Conservation (phyloP, 495 filamentous ascomycete species). For the Rhypophila decipiens region DNA sequence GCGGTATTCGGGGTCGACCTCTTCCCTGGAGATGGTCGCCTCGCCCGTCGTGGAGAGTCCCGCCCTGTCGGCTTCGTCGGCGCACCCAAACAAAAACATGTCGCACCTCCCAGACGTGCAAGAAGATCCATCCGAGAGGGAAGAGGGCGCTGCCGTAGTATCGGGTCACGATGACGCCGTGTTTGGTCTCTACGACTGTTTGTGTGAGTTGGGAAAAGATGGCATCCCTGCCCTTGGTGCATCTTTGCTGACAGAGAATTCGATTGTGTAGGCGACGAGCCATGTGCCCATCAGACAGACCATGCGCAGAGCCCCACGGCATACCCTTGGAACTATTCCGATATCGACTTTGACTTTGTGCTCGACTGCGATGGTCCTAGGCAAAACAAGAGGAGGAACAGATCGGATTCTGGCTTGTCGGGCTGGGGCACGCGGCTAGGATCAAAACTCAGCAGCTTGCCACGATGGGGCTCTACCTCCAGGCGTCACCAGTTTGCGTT, state of each 20-base stretch:
- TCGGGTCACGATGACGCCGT: slow-evolving; percentile 19
- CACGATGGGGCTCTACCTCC: slow-evolving; percentile 53
- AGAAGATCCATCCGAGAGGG: slow-evolving; percentile 47
- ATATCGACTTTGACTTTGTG: slow-evolving; percentile 51
- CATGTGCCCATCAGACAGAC: slow-evolving; percentile 36
- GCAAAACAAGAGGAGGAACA: slow-evolving; percentile 54
- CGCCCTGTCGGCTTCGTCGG: slow-evolving; percentile 36
- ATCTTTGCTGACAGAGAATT: slow-evolving; percentile 1
- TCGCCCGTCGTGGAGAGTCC: slow-evolving; percentile 36
- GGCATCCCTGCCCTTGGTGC: background rate
- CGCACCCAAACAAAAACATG: slow-evolving; percentile 36
- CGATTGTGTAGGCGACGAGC: slow-evolving; percentile 42
- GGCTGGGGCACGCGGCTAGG: slow-evolving; percentile 62
- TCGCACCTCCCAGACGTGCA: slow-evolving; percentile 47
- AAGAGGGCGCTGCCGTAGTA: slow-evolving; percentile 49
- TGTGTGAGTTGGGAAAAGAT: slow-evolving; percentile 38
- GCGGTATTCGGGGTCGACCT: slow-evolving; percentile 48
- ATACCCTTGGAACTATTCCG: slow-evolving; percentile 24
- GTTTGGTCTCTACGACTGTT: slow-evolving; percentile 43
- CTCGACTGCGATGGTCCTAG: slow-evolving; percentile 53
- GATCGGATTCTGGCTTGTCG: slow-evolving; percentile 56
- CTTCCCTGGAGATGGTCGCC: slow-evolving; percentile 40
- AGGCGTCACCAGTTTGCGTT: slow-evolving; percentile 43
- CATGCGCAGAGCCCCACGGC: slow-evolving; percentile 28
- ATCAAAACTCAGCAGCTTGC: slow-evolving; percentile 66